These are phyloP conservation scores for Micromonas commoda DNA, from an alignment of 139 green algal species.

Conservation along the genomic window DNA sequence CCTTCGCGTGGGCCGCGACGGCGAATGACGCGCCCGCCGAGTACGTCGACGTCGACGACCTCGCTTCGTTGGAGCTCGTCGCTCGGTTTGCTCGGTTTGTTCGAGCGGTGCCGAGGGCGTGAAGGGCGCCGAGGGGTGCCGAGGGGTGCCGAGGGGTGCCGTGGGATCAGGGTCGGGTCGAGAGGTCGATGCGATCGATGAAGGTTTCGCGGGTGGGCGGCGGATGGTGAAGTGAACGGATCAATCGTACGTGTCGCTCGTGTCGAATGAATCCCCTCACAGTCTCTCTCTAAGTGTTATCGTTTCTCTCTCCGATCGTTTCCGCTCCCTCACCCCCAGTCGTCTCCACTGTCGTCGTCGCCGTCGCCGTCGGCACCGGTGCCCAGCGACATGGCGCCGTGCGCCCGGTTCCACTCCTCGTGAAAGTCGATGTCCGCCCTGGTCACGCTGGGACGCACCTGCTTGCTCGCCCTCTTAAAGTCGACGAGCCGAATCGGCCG, in stretches of 20 bases:
- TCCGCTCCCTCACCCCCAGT: neutral
- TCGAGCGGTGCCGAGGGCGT: neutral
- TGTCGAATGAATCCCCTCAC: too few species aligned
- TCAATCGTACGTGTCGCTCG: too few species aligned
- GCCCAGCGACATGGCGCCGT: slow-evolving; percentile 19
- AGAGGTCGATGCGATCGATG: too few species aligned
- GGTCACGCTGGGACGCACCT: slow-evolving; percentile 14
- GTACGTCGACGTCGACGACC: slow-evolving; percentile 3
- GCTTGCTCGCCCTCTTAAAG: neutral
- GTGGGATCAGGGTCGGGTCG: too few species aligned
- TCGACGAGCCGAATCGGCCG: slow-evolving; percentile 3
- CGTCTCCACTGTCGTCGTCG: slow-evolving; percentile 7
- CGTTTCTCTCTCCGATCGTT: too few species aligned
- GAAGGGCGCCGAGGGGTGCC: neutral
- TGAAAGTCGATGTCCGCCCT: slow-evolving; percentile 12
- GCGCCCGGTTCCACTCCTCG: slow-evolving; percentile 26
- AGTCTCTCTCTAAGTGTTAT: too few species aligned
- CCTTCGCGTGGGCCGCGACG: neutral
- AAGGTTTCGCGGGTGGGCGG: too few species aligned
- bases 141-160: too few species aligned
- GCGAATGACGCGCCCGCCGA: neutral
- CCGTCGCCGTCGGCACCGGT: slow-evolving; percentile 10
- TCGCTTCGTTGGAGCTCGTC: slow-evolving; percentile 10
- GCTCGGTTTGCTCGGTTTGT: neutral
- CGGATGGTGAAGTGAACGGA: too few species aligned